Conservation (phyloP, 495 filamentous ascomycete species). For the Penicillium coffeae region DNA sequence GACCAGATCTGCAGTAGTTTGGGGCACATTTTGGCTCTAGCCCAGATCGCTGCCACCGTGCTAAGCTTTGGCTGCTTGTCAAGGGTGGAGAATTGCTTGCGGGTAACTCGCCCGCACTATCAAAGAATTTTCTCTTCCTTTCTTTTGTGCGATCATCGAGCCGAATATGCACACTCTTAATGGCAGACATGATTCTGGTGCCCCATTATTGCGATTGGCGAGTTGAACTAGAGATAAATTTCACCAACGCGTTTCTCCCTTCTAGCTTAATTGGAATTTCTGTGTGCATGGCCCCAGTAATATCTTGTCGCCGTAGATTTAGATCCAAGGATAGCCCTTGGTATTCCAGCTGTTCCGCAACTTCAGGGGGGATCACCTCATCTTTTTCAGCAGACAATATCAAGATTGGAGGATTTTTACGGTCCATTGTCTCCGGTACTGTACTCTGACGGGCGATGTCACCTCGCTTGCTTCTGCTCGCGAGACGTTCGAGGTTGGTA, state of each 20-base stretch:
- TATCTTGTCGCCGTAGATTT: constrained; percentile 27
- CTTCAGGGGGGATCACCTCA: constrained; percentile 61
- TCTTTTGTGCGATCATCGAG: too few species aligned
- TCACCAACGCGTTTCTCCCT: constrained; percentile 41
- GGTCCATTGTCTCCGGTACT: neutral
- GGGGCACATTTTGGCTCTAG: too few species aligned
- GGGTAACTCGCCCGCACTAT: too few species aligned
- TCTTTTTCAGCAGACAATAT: constrained; percentile 62
- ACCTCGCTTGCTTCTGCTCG: constrained; percentile 17
- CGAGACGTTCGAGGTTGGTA: constrained; percentile 31
- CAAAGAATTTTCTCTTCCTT: too few species aligned
- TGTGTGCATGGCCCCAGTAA: constrained; percentile 51
- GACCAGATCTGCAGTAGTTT: too few species aligned
- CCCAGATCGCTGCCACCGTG: too few species aligned
- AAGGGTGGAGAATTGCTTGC: too few species aligned
- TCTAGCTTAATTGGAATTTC: constrained; percentile 40
- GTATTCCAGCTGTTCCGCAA: constrained; percentile 46
- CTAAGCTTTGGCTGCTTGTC: too few species aligned
- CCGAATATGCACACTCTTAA: too few species aligned
- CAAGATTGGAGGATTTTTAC: constrained; percentile 39
- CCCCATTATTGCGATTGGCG: neutral
- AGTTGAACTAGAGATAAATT: constrained; percentile 18
- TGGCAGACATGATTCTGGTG: too few species aligned
- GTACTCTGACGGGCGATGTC: neutral
- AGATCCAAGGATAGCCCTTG: constrained; percentile 29